Evolutionary conservation across 2,329 filamentous ascomycete genomes (phyloP), one percentile per base, ranked within the genome.

Genomic region (Fusarium tupiense): DNA sequence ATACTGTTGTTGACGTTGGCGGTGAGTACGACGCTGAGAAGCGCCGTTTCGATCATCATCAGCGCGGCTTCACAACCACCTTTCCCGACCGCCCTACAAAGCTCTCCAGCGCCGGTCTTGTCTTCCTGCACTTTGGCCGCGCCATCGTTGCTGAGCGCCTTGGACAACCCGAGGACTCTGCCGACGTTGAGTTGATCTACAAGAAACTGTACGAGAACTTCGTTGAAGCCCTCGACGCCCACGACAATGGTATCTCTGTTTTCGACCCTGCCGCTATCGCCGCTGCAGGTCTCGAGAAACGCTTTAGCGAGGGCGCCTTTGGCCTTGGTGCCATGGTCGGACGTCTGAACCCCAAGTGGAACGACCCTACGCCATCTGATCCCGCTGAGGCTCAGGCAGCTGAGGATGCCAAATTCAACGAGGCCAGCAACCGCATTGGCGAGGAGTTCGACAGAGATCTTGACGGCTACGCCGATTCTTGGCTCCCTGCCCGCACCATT

Each of bases 1-100:
- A 98, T 86, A 98, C 94, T 63, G 95, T 99, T 67, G 96, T 98
- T 77, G 96, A 99, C 81, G 96, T 98, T n/a, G 95, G 96, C 80
- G 96, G 95, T 78, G 93, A 96, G 83, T 98, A 99, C 85, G 93
- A 98, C 80, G 85, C 93, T 63, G 83, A 86, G 58, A 85, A 84
- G 74, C 91, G 94, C 84, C 93, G 96, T 79, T 99, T 94, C 87
- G 96, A 99, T 85, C 96, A 99, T 86, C 96, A 99, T 88, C 96
- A 99, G 88, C 94, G 96, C 74, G 92, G 91, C 80, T 99, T 99
- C 87, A 84, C 85, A 68, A 92, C 93, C 65, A 94, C 92, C 53
- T 99, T 99, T 85, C 95, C 96, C 26, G 90, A 90, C 69, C 93
- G 93, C 80, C 82, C 85, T 61, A 99, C 96, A 74, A 98, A 97